A percentile compares a stretch with the other conserved stretches of the same genome.
Evolutionary conservation across 345 rosid species (phyloP).

Genomic region (Gossypium turneri): DNA sequence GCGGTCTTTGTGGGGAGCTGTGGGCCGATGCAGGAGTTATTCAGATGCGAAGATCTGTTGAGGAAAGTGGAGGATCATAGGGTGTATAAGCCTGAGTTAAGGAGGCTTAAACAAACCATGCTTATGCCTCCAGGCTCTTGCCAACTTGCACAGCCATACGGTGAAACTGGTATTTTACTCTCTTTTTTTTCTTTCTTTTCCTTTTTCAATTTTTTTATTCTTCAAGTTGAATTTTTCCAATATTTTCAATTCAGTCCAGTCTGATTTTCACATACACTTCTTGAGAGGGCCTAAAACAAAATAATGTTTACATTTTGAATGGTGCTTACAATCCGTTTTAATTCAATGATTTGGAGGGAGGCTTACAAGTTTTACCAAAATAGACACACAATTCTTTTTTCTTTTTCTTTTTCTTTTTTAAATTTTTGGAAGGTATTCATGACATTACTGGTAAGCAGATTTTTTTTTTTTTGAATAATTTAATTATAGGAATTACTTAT

Average conservation of each 20-base stretch:
- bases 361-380: background rate
- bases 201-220: background rate
- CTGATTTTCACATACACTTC: too few relatives aligned
- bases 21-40: constrained; percentile 79
- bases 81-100: constrained; percentile 64
- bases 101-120: constrained; percentile 53
- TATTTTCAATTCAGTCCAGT: too few relatives aligned
- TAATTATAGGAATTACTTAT: too few relatives aligned
- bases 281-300: too few relatives aligned
- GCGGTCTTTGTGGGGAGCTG: constrained; percentile 66
- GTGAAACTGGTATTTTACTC: constrained; percentile 35
- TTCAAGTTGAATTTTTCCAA: too few relatives aligned
- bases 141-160: constrained; percentile 47
- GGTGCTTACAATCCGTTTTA: too few relatives aligned
- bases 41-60: constrained; percentile 64
- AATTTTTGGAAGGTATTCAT: background rate
- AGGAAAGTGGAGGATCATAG: constrained; percentile 45
- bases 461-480: too few relatives aligned
- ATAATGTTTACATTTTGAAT: too few relatives aligned
- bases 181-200: background rate
- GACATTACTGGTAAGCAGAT: too few relatives aligned
- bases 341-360: background rate
- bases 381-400: background rate
- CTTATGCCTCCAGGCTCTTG: constrained; percentile 87
- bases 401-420: background rate